Base-by-base conservation (phyloP, 208 protist species). In the Trypanosoma congolense region DNA sequence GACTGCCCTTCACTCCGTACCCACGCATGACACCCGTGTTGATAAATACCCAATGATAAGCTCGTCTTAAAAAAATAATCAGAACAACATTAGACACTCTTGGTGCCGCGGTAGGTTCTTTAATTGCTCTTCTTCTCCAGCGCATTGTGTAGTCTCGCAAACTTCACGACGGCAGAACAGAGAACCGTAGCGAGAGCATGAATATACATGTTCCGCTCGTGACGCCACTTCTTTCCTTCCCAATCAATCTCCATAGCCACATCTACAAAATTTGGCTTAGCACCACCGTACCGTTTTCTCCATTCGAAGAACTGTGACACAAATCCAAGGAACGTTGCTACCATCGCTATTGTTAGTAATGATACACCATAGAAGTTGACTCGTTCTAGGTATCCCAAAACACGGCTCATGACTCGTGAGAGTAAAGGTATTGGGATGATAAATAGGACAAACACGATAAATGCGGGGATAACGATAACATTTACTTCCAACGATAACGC, bases 151-250 rank as follows among this genome's bases (percentile, higher is more conserved):
- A 64, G 29, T 30, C 55, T 45, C 9, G 71, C 31, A 53, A 73
- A 70, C 50, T 68, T 80, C 60, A 80, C 83, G 14, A 87, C 56
- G 2, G 80, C 46, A 18, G 80, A 63, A 50, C 80, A 78, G 12
- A 80, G 41, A 4, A 80, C 61, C 19, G 64, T 81, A 8, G 64
- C 72, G 12, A 73, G 51, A 12, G 78, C 65, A 26, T 87, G 80
- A 41, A 87, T 82, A 64, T 87, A 87, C 57, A 87, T 75, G 51
- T 87, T 87, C 18, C 80, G 67, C 40, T 87, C 80, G 29, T 76
- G 21, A 0, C 80, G 61, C 43, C 77, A 58, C 16, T 78, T 71
- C 50, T 70, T 87, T 29, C 62, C 71, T 33, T 87, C 80, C 67
- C 80, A 65, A 45, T 87, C 75, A 16, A 87, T 61, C 48, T 73